Base-by-base conservation (phyloP, 2,329 filamentous ascomycete species). In the Rhynchosporium agropyri region DNA sequence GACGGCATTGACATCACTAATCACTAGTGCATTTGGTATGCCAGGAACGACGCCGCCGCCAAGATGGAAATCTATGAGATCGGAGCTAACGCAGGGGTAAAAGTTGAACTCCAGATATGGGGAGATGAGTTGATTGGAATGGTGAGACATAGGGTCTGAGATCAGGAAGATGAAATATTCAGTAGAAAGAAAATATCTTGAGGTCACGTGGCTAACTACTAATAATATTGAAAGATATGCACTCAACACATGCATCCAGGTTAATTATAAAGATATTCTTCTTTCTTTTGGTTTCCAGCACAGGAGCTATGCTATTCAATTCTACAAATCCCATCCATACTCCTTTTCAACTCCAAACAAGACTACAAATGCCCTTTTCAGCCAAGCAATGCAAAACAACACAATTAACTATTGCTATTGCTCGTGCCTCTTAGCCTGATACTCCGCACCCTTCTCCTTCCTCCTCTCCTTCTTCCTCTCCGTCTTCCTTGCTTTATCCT, bases 381-480 rank as follows among this genome's bases (percentile, higher is more conserved):
- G 20, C 33, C 33, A 36, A 5, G 33, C 48, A 15, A 33, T 31
- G 29, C 48, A 36, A 15, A 1, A 8, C 28, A 33, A 33, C 28
- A 51, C 5, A 36, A 13, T 12, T 6, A 36, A 13, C 28, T 43
- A 73, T 46, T 64, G 67, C 28, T 43, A 73, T 46, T 64, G 67
- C 63, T 71, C 68, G 59, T 68, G 64, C 53, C 71, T 70, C 62
- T 62, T 66, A 53, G 53, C 65, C 49, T 89, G 87, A 73, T 90
- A 86, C 78, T 92, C 89, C 69, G 81, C 78, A 0, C 89, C 89
- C 76, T 85, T 91, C 76, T 89, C 89, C 83, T 92, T 96, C 75
- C 88, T 87, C 76, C 88, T 86, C 70, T 89, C 89, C 79, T 88
- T 92, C 81, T 95, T 95, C 80, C 88, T 87, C 74, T 95, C 91